Percentiles rank a stretch among this genome's conserved stretches.
Evolutionary conservation across 2,329 filamentous ascomycete species (phyloP).

Genomic region (Aspergillus pseudoterreus): DNA sequence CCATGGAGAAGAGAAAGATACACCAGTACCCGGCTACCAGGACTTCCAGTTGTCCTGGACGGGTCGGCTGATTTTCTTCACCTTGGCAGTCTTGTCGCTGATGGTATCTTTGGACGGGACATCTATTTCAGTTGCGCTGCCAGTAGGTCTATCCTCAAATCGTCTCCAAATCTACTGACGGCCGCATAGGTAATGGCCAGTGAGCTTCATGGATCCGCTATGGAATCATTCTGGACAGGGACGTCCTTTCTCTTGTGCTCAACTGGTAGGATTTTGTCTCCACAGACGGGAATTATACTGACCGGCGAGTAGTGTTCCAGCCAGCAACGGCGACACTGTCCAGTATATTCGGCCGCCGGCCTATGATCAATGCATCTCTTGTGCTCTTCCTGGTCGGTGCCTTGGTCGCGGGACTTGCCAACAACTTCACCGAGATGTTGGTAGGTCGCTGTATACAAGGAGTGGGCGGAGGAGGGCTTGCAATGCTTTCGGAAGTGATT

Average conservation of each 20-base stretch:
- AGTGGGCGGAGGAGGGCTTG: slow-evolving; percentile 45
- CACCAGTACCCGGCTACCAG: slow-evolving; percentile 7
- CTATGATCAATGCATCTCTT: slow-evolving; percentile 39
- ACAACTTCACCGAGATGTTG: slow-evolving; percentile 47
- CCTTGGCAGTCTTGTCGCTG: slow-evolving; percentile 49
- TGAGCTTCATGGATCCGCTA: slow-evolving; percentile 50
- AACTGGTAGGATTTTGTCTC: slow-evolving; percentile 38
- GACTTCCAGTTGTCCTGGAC: slow-evolving; percentile 7
- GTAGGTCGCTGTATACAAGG: slow-evolving; percentile 55
- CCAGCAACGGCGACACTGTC: slow-evolving; percentile 50
- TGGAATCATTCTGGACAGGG: slow-evolving; percentile 68
- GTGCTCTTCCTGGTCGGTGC: slow-evolving; percentile 51
- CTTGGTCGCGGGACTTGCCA: slow-evolving; percentile 49
- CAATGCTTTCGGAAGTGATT: slow-evolving; percentile 41
- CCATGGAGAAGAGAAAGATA: not conserved
- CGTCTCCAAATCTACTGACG: not conserved
- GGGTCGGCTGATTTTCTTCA: slow-evolving; percentile 11
- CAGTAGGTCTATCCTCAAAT: slow-evolving; percentile 22
- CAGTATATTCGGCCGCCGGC: slow-evolving; percentile 53
- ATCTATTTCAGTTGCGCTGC: slow-evolving; percentile 60
- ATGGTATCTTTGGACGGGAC: slow-evolving; percentile 65
- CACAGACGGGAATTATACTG: not conserved
- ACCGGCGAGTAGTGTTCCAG: slow-evolving; percentile 31
- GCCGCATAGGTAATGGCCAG: slow-evolving; percentile 45
- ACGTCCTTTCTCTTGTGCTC: slow-evolving; percentile 64